A percentile compares a stretch with the other conserved stretches of the same genome.
Evolutionary conservation across 2,329 filamentous ascomycete species (phyloP).

Genomic region (Monosporascus sp.): DNA sequence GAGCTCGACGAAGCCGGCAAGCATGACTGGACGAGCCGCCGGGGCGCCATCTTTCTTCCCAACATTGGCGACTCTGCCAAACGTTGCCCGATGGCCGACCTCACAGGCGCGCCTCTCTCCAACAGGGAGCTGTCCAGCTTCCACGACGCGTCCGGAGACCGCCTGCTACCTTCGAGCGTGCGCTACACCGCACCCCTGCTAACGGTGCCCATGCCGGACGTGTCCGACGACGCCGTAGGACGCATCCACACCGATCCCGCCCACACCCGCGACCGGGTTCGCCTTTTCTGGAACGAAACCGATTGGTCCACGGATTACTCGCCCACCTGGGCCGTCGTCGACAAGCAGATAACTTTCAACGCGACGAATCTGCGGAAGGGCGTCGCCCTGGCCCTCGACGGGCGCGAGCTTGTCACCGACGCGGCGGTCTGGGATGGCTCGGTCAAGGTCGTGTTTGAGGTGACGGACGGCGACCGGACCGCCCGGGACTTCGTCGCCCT

Average conservation of each 20-base stretch:
- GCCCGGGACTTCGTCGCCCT: conserved; percentile 26
- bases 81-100: conserved; percentile 22
- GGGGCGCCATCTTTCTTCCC: conserved; percentile 32
- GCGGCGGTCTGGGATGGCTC: conserved; percentile 23
- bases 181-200: background rate
- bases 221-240: no score
- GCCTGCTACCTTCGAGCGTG: conserved; percentile 26
- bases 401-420: conserved; percentile 18
- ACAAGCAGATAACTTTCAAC: conserved; percentile 24
- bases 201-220: no score
- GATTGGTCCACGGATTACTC: no score
- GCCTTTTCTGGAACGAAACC: no score
- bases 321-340: no score
- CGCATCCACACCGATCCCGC: no score
- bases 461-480: conserved; percentile 15
- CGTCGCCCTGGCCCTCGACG: conserved; percentile 32
- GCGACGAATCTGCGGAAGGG: conserved; percentile 22
- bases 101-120: conserved; percentile 5
- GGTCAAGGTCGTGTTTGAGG: conserved; percentile 23
- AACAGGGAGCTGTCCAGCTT: conserved; percentile 26
- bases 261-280: no score
- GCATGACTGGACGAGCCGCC: conserved; percentile 13
- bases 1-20: conserved; percentile 20
- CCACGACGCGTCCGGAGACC: conserved; percentile 32
- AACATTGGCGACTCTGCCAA: conserved; percentile 29